Evolutionary conservation across 2,329 filamentous ascomycete genomes (phyloP), one percentile per base, ranked within the genome.

Genomic region (Neospermospora avenae): DNA sequence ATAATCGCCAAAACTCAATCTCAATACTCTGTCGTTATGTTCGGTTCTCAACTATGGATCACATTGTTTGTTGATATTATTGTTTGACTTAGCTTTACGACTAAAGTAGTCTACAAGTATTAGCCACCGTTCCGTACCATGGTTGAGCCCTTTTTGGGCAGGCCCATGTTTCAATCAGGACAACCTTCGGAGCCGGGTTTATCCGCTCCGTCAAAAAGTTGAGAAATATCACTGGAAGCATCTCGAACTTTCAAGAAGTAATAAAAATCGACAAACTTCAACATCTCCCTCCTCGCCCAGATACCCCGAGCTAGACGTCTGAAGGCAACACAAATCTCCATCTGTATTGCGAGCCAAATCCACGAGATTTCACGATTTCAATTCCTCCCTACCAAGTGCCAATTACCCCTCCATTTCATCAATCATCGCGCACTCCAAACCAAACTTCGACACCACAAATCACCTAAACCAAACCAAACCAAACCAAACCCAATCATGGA

Each of bases 401-500:
- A 45, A 25, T 25, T 63, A 65, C 61, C 63, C 61, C 59, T 58
- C 61, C 59, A 63, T 57, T 58, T 59, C 59, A 63, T 57, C 48
- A 55, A 59, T 34, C 53, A 42, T 55, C n/a, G 53, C 49, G 51
- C 55, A 55, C 31, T 13, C 34, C 48, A 2, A 35, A 56, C 41
- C 48, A 3, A 28, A 56, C 41, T 24, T 35, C 45, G 60, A 63
- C 28, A 25, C 25, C 41, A 20, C 44, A 60, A 18, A 41, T 22
- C 54, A 57, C 48, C 2, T 3, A 37, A 13, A 5, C 22, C 45
- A 48, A n/a, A 10, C 13, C 42, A 45, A 18, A 22, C 10, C 13
- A 58, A 46, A 24, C 56, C 35, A 53, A 37, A 41, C 54, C 18
- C 44, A 42, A 68, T 24, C 20, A 71, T 71, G 70, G 67, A 72